phyloP scores from a whole-genome alignment of 192 early-diverging fungal genomes.

The Entomortierella lignicola region DNA sequence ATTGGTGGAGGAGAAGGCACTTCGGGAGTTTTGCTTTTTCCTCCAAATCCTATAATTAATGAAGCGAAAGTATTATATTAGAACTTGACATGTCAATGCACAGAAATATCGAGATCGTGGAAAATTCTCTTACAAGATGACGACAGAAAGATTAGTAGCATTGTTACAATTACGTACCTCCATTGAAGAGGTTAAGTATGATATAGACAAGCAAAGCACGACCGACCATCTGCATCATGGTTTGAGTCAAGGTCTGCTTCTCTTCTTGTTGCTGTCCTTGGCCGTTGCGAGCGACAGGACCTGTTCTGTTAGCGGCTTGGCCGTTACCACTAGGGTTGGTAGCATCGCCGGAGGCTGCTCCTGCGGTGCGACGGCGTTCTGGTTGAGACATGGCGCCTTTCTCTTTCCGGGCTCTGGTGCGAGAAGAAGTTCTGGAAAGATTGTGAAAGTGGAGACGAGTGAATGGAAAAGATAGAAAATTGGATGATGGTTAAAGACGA shows the following conservation, averaged over 20 bases:
- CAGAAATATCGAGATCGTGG: not conserved
- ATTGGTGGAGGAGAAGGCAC: slow-evolving; percentile 9
- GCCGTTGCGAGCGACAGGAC: slow-evolving; percentile 2
- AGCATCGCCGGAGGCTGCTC: slow-evolving; percentile 4
- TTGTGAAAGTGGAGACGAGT: not conserved
- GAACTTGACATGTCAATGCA: no score
- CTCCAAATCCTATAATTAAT: slow-evolving; percentile 13
- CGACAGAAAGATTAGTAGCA: not conserved
- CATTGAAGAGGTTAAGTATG: slow-evolving; percentile 26
- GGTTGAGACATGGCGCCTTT: slow-evolving; percentile 27
- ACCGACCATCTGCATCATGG: slow-evolving; percentile 28
- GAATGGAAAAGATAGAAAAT: not conserved
- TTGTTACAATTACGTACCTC: slow-evolving; percentile 6
- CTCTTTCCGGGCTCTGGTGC: not conserved
- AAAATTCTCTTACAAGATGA: not conserved
- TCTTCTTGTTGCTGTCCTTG: slow-evolving; percentile 16
- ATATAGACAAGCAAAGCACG: slow-evolving; percentile 37
- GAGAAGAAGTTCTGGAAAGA: not conserved
- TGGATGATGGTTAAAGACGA: no score
- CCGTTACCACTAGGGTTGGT: not conserved
- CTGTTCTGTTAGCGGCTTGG: not conserved
- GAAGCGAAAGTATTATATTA: not conserved
- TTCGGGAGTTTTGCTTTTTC: slow-evolving; percentile 10
- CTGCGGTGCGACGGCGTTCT: slow-evolving; percentile 27
- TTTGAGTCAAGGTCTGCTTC: slow-evolving; percentile 13